Base-by-base conservation (phyloP, 75 land plant genomes). In the Sequoiadendron giganteum region DNA sequence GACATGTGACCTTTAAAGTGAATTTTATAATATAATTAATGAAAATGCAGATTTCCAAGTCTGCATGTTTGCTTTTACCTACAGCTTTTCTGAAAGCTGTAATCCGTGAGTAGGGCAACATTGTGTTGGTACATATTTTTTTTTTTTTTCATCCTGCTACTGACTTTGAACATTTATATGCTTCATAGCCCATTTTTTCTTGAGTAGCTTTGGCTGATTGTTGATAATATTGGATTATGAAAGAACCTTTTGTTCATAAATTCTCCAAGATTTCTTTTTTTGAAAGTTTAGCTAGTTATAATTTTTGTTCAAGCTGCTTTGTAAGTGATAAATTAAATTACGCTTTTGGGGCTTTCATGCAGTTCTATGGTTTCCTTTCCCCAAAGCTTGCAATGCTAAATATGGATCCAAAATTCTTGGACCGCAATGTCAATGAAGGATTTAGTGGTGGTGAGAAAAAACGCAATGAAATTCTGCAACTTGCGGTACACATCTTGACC, bases 371-470 rank as follows among this genome's bases (percentile, higher is more conserved):
- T 45, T 92, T 89, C 87, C 45, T 98, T 34, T 80, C 85, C 18
- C 93, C 94, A 34, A 98, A 98, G 88, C 92, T 98, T 38, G 89
- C 90, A 49, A 92, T 94, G 47, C 91, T 98, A 87, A 98, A 97
- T 70, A 98, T 98, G 99, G 90, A 95, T 87, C 90, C 94, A 70
- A 94, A 87, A 45, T 98, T 98, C 85, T 87, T 98, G 81, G 91
- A 97, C 83, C 92, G 99, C 92, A 95, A 98, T 92, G 99, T 98
- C 61, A 98, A 98, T 86, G 99, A 96, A 92, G 99, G 99, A 68
- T 98, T 97, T 86, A 98, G 99, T 93, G 99, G 99, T 75, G 99
- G 99, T 65, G 99, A 98, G 87, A 97, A 94, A 92, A 98, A 98
- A 91, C 94, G 99, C 10, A 98, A 97, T 87, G 99, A 98, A 86